Conservation (phyloP, 2,329 filamentous ascomycete species). For the Nothophoma quercina region DNA sequence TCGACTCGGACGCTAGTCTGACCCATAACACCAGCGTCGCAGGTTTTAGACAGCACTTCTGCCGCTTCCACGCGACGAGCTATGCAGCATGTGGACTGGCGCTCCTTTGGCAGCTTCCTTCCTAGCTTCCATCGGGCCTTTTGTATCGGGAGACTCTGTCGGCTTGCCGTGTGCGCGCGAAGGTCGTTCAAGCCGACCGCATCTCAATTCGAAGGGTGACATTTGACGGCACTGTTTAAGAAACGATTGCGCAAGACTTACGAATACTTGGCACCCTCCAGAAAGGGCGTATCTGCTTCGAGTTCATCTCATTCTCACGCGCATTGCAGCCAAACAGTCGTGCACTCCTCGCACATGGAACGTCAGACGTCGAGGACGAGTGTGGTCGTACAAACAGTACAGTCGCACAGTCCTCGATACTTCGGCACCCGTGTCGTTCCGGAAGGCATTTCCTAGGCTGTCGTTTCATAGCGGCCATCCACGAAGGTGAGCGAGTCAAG, state of each 20-base stretch:
- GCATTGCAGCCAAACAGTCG: conserved; percentile 3
- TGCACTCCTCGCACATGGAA: conserved; percentile 15
- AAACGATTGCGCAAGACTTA: neutral
- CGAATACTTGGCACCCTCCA: neutral
- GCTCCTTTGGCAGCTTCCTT: conserved; percentile 16
- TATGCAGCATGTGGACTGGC: conserved; percentile 23
- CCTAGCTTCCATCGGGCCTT: conserved; percentile 32
- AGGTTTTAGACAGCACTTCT: conserved; percentile 25
- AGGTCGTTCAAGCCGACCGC: neutral
- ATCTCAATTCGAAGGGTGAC: neutral
- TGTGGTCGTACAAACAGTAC: conserved; percentile 16
- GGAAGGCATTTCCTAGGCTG: conserved; percentile 22
- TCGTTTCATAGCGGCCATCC: conserved; percentile 25
- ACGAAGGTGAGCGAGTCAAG: conserved; percentile 31
- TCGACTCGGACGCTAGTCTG: conserved; percentile 16
- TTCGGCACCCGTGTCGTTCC: conserved; percentile 22
- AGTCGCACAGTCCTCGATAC: conserved; percentile 24
- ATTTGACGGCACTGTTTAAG: neutral
- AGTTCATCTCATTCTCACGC: neutral
- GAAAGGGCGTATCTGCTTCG: neutral
- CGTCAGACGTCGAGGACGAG: conserved; percentile 20
- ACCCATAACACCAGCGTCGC: conserved; percentile 34
- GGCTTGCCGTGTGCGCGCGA: conserved; percentile 1
- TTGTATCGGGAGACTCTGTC: conserved; percentile 15
- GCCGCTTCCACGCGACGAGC: conserved; percentile 49